A percentile compares a stretch with the other conserved stretches of the same genome.
Conservation (phyloP, 208 protist species). For the Tritrichomonas foetus region DNA sequence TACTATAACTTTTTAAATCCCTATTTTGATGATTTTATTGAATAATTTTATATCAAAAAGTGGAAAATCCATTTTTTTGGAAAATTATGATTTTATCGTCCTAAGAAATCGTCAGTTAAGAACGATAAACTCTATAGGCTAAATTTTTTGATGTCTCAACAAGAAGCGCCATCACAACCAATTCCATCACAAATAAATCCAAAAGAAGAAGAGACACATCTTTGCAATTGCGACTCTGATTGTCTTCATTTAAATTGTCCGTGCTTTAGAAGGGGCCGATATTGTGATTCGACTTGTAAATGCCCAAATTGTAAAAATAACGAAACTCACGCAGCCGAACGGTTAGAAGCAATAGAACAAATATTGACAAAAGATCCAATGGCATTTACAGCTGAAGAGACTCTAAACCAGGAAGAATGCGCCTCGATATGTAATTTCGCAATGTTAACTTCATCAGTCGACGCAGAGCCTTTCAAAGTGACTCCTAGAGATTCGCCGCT, state of each 20-base stretch:
- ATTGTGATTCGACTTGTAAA: background rate
- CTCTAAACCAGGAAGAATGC: background rate
- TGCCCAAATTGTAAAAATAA: conserved; percentile 4
- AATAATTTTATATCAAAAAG: no score
- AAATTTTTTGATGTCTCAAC: no score
- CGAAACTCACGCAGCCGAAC: background rate
- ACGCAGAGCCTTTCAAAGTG: background rate
- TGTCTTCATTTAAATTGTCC: background rate
- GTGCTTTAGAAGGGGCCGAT: background rate
- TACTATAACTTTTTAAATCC: no score
- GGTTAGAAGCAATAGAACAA: background rate
- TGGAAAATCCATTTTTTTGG: no score
- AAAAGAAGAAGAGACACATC: background rate
- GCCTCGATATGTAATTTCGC: background rate
- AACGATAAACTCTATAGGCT: no score
- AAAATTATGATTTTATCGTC: no score
- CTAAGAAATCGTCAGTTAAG: no score
- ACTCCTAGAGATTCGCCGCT: background rate
- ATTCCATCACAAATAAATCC: background rate
- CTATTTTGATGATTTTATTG: no score
- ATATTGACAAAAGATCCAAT: background rate
- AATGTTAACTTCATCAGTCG: conserved; percentile 26
- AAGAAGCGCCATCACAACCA: no score
- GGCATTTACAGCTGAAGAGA: background rate
- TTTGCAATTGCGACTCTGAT: background rate